Percentiles rank a stretch among this genome's conserved stretches.
These are phyloP conservation scores for Cladosporium sp. DNA, from an alignment of 2,329 filamentous ascomycete species.

Conservation along the genomic window DNA sequence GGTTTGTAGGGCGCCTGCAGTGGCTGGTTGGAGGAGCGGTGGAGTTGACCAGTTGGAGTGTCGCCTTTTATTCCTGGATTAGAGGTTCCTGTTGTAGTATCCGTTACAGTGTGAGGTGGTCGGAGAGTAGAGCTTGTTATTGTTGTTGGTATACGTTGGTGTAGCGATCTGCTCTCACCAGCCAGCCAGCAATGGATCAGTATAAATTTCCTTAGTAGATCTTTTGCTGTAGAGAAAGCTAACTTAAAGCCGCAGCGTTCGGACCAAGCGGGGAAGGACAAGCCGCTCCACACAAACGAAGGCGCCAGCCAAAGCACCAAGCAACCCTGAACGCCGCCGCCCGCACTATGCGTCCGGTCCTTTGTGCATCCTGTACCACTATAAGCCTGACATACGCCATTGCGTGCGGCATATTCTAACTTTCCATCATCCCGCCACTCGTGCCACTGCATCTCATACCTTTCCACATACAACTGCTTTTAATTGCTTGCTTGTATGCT, in stretches of 20 bases:
- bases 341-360: neutral
- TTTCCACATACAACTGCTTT: neutral
- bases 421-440: neutral
- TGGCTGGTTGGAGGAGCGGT: neutral
- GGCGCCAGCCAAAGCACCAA: neutral
- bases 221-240: neutral
- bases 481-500: neutral
- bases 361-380: neutral
- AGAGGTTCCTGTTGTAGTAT: neutral
- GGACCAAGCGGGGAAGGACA: neutral
- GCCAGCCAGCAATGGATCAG: neutral
- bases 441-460: neutral
- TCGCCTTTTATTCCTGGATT: neutral
- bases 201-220: neutral
- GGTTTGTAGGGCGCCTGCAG: neutral
- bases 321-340: slow-evolving; percentile 1
- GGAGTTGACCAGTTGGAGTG: neutral
- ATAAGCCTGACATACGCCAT: neutral
- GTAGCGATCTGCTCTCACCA: neutral
- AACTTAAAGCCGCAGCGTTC: neutral
- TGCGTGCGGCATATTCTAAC: neutral
- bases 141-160: neutral
- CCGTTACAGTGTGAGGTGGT: neutral
- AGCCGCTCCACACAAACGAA: neutral
- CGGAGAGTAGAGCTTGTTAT: neutral